Percentiles rank a stretch among this genome's conserved stretches.
phyloP scores from a whole-genome alignment of 805 yeast genomes.

The Candida krabiensis region DNA sequence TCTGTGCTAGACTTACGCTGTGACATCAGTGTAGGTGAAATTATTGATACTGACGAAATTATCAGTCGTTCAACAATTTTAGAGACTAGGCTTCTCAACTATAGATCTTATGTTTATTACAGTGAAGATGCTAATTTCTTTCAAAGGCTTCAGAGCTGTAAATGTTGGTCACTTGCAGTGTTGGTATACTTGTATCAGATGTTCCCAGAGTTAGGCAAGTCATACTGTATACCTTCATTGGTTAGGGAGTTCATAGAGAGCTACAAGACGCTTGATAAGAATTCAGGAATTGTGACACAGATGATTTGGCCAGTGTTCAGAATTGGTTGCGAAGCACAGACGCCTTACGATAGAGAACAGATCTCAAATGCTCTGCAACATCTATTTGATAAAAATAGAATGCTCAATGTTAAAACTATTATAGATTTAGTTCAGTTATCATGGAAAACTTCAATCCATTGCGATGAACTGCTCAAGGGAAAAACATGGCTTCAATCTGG shows the following conservation, averaged over 20 bases:
- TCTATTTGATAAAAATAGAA: background rate
- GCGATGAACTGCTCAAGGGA: background rate
- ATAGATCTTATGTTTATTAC: background rate
- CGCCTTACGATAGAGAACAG: background rate
- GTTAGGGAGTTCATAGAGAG: background rate
- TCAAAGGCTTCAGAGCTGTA: background rate
- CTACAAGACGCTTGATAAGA: background rate
- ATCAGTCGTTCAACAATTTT: background rate
- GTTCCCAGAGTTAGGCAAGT: background rate
- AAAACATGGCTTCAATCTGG: background rate
- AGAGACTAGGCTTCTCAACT: background rate
- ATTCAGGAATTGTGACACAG: background rate
- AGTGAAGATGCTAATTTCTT: background rate
- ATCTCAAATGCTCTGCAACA: background rate
- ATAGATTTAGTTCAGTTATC: background rate
- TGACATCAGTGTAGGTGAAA: background rate
- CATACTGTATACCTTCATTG: background rate
- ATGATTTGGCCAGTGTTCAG: background rate
- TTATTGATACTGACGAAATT: background rate
- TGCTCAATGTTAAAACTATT: background rate
- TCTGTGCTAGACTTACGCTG: background rate
- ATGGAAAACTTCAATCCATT: background rate
- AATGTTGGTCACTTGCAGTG: background rate
- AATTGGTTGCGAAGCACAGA: background rate
- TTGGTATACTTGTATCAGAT: background rate